phyloP scores from a whole-genome alignment of 495 filamentous ascomycete species.

The Penicillium daleae region DNA sequence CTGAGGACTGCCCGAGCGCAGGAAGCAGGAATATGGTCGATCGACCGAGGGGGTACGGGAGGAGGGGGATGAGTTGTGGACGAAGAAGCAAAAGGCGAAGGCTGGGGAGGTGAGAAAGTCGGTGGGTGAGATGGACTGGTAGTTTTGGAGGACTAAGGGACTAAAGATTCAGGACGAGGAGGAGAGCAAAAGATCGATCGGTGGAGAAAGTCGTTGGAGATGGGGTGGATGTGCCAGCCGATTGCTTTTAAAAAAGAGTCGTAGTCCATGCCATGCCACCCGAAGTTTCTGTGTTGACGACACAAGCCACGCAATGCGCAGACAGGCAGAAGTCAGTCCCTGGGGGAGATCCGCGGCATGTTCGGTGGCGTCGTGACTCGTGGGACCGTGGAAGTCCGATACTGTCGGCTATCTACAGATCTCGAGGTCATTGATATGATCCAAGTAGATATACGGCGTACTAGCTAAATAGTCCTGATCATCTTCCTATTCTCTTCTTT shows the following conservation, averaged over 20 bases:
- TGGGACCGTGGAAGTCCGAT: too few species aligned
- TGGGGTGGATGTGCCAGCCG: constrained; percentile 7
- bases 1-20: not conserved
- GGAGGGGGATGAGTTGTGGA: not conserved
- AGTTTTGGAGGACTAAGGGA: too few species aligned
- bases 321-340: constrained; percentile 6
- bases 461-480: not conserved
- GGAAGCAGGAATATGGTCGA: not conserved
- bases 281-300: constrained; percentile 33
- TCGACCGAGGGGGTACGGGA: not conserved
- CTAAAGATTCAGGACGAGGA: constrained; percentile 7
- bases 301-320: constrained; percentile 39
- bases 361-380: not conserved
- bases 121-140: constrained; percentile 4
- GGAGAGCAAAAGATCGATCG: constrained; percentile 5
- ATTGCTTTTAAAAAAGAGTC: constrained; percentile 18
- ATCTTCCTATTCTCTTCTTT: not conserved
- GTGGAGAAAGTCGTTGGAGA: constrained; percentile 14
- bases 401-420: not conserved
- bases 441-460: not conserved
- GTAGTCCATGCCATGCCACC: not conserved
- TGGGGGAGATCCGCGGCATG: constrained; percentile 2
- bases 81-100: not conserved
- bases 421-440: too few species aligned
- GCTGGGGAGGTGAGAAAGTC: not conserved